Evolutionary conservation across 2,329 filamentous ascomycete genomes (phyloP), one percentile per base, ranked within the genome.

Genomic region (Scytalidium lignicola): DNA sequence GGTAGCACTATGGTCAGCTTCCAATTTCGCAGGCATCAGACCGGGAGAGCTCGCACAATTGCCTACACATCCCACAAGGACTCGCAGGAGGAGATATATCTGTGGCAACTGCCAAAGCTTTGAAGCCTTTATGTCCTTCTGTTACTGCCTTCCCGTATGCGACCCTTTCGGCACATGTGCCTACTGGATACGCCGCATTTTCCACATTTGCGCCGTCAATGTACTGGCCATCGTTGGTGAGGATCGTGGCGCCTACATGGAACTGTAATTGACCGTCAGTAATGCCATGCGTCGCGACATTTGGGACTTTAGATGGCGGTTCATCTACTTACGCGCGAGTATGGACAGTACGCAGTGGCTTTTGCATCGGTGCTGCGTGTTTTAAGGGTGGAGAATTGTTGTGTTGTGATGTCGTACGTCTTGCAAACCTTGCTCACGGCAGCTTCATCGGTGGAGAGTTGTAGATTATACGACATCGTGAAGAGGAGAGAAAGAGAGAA

Each of bases 61-160:
- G 92, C 60, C 92, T 78, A 67, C 92, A 97, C 90, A 96, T 96
- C 48, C 93, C 93, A 65, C 93, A 99, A 0, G 93, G 93, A 54
- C 85, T 84, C 43, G 79, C 79, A 3, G 83, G 82, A 23, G 82
- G 80, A 26, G 68, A 70, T 40, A 88, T 85, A 65, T 96, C 88
- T 5, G 91, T 95, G 6, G 88, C 80, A 3, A 99, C 90, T 15
- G 88, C 92, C 19, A 99, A 69, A 18, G 91, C 92, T 62, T 82
- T 84, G 70, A 95, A 89, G 49, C 62, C 60, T 64, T 60, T 61
- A 37, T 61, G 53, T 6, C 61, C 62, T 43, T 60, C 57, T 19
- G 81, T 79, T 4, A 96, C 80, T 19, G 92, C 92, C 37, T 83
- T 90, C 7, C 82, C 87, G 57, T 97, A 76, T 1, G 89, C 90